These are phyloP conservation scores for Vaccinium vitisidaea DNA, from an alignment of 148 eudicot species.

Conservation along the genomic window DNA sequence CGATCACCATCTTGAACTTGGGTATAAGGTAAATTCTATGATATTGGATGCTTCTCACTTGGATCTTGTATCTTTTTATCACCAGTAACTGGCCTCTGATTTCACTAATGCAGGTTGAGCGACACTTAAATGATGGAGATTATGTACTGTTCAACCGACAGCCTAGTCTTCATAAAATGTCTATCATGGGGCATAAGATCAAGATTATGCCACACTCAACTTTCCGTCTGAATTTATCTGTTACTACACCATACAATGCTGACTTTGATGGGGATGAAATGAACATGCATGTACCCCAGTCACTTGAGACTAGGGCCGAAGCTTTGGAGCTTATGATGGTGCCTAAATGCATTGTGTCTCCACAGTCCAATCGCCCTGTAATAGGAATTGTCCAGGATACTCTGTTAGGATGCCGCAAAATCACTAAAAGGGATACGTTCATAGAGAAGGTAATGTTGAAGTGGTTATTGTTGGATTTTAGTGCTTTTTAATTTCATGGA, in stretches of 20 bases:
- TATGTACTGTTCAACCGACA: conserved; percentile 95
- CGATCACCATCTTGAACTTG: conserved; percentile 95
- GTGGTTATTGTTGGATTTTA: neutral
- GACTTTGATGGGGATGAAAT: conserved; percentile 99
- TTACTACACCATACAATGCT: conserved; percentile 96
- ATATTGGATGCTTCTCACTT: neutral
- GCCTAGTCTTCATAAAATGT: conserved; percentile 98
- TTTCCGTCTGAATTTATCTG: conserved; percentile 85
- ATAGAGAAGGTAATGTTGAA: conserved; percentile 67
- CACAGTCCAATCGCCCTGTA: conserved; percentile 90
- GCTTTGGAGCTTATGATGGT: conserved; percentile 97
- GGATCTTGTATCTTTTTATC: neutral
- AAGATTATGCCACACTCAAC: conserved; percentile 99
- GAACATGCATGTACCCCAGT: conserved; percentile 99
- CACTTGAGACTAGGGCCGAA: conserved; percentile 98
- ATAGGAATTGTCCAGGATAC: conserved; percentile 99
- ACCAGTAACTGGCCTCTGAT: conserved; percentile 6
- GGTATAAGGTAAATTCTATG: conserved; percentile 60
- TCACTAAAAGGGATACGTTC: conserved; percentile 93
- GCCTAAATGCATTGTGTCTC: conserved; percentile 96
- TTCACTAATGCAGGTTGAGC: conserved; percentile 67
- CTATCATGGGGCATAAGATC: conserved; percentile 95
- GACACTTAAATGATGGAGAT: conserved; percentile 94
- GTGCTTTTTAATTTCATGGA: conserved; percentile 2
- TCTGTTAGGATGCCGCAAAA: conserved; percentile 91